phyloP scores from a whole-genome alignment of 495 filamentous ascomycete genomes.

The Podospora anserina region DNA sequence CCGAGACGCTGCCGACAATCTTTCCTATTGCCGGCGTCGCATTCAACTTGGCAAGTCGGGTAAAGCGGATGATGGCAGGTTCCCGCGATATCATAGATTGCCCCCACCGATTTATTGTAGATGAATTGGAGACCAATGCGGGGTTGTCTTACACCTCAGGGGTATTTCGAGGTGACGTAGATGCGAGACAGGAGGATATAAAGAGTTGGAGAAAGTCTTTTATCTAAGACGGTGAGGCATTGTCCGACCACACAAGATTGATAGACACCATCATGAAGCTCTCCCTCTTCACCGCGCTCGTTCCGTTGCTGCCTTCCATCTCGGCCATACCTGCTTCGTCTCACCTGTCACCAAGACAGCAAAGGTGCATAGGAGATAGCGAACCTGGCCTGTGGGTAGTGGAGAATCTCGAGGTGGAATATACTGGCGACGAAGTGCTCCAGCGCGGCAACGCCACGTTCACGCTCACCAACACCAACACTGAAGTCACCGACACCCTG shows the following conservation, averaged over 20 bases:
- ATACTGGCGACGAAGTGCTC: constrained; percentile 8
- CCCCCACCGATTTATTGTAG: background rate
- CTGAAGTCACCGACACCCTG: constrained; percentile 3
- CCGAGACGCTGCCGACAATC: background rate
- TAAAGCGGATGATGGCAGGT: constrained; percentile 2
- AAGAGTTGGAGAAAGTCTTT: background rate
- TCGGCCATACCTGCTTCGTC: background rate
- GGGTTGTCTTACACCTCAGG: background rate
- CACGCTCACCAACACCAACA: constrained; percentile 10
- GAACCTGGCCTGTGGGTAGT: constrained; percentile 11
- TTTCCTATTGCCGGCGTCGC: background rate
- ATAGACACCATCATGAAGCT: background rate
- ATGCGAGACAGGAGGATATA: background rate
- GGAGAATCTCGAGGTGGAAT: constrained; percentile 1
- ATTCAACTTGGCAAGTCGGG: constrained; percentile 5
- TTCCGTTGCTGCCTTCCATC: background rate
- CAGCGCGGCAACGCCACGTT: constrained; percentile 12
- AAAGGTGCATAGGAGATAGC: background rate
- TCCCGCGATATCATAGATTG: background rate
- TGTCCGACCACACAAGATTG: background rate
- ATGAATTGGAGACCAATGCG: background rate
- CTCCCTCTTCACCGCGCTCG: background rate
- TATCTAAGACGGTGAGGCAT: background rate
- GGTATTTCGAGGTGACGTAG: background rate
- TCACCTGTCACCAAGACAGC: background rate